Evolutionary conservation across 2,329 filamentous ascomycete genomes (phyloP), one percentile per base, ranked within the genome.

Genomic region (Colletotrichum lupini): DNA sequence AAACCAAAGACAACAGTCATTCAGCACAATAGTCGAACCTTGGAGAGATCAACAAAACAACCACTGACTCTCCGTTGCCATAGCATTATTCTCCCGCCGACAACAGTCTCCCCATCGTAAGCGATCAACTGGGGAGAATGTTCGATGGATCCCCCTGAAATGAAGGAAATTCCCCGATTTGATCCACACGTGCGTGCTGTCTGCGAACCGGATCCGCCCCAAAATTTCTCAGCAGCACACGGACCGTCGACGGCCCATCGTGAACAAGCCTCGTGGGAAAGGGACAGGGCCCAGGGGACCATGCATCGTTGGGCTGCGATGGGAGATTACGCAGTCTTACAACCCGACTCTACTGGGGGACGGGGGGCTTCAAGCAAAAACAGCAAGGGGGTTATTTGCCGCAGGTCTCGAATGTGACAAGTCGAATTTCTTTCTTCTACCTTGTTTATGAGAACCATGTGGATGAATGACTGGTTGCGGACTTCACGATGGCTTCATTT

Each of bases 251-350:
- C 0, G 6, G 19, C 4, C 24, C 46, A 32, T 32, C 42, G 26
- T 32, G 55, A 70, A 60, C 57, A 68, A 68, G 64, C 68, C 68
- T 55, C 59, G 24, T 46, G n/a, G 16, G 3, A 24, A 22, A 57
- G 62, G 22, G 28, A 42, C 37, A 42, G 37, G 37, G 16, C 37
- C 37, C 61, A 59, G 60, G 67, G 67, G 28, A 14, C 67, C 67
- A 66, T 69, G 67, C 65, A 52, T 19, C 28, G 53, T 69, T 69
- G 67, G 69, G 69, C 69, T 59, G 57, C 65, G 49, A 72, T 32
- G 58, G 49, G 69, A 72, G 49, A 72, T 72, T 68, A 19, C 32
- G 5, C 7, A 24, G n/a, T 19, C 8, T 70, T 22, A 26, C 52
- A 28, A 53, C 61, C 61, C 61, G 46, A 63, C 61, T 19, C n/a